Evolutionary conservation across 2,329 filamentous ascomycete genomes (phyloP).

Genomic region (Trichoderma sp.): DNA sequence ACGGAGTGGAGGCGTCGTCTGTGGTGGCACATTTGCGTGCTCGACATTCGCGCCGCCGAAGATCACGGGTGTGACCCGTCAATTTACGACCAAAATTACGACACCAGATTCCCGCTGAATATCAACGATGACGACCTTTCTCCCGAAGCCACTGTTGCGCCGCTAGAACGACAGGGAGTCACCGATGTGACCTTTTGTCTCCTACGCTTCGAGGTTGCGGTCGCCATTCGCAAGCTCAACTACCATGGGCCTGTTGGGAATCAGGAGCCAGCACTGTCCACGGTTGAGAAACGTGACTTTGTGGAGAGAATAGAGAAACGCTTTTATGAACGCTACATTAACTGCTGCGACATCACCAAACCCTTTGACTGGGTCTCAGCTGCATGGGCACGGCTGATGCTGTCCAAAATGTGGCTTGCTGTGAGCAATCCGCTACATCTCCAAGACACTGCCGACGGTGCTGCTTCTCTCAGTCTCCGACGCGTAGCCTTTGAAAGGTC

Average conservation of each 20-base stretch:
- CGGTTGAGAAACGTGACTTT: not conserved
- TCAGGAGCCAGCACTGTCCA: not conserved
- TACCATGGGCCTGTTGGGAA: not conserved
- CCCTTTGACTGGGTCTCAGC: not conserved
- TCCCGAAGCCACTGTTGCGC: not conserved
- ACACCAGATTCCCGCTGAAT: not conserved
- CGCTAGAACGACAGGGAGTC: not conserved
- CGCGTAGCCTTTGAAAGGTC: constrained; percentile 32
- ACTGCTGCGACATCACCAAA: not conserved
- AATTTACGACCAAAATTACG: not conserved
- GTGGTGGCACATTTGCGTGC: constrained; percentile 1
- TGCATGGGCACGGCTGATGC: not conserved
- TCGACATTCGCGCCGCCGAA: not conserved
- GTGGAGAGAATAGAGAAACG: not conserved
- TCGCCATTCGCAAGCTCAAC: not conserved
- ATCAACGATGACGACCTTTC: not conserved
- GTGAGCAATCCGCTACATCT: not conserved
- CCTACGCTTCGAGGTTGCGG: not conserved
- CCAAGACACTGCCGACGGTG: not conserved
- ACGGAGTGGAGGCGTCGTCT: not conserved
- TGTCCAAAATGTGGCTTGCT: constrained; percentile 1
- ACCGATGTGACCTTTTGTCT: not conserved
- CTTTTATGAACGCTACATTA: not conserved
- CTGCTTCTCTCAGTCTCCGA: not conserved
- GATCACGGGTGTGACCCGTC: not conserved